Evolutionary conservation across 805 yeast genomes (phyloP).

Genomic region (Metschnikowia picachoensis): DNA sequence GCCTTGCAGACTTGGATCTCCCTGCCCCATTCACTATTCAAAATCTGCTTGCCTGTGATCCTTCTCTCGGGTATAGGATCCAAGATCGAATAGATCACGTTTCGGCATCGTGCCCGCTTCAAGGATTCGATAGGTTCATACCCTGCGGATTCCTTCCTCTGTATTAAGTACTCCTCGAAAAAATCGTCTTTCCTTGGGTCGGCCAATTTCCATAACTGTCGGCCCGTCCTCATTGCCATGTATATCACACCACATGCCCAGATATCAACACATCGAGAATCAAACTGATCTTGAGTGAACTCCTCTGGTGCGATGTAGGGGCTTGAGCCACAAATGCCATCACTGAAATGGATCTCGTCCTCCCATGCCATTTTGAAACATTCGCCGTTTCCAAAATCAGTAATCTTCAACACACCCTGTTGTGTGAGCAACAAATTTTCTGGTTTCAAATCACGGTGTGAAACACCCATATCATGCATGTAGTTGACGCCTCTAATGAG

Average conservation of each 20-base stretch:
- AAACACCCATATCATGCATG: constrained; percentile 88
- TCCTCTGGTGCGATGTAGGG: constrained; percentile 94
- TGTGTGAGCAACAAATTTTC: constrained; percentile 76
- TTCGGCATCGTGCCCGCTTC: constrained; percentile 84
- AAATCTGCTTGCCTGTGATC: constrained; percentile 80
- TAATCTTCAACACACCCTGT: constrained; percentile 70
- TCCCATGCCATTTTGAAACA: constrained; percentile 88
- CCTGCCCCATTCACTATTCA: constrained; percentile 95
- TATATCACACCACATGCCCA: constrained; percentile 94
- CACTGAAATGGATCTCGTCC: constrained; percentile 59
- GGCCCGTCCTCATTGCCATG: constrained; percentile 92
- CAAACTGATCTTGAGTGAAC: constrained; percentile 60
- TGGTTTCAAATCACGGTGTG: constrained; percentile 87
- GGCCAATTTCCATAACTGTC: constrained; percentile 89
- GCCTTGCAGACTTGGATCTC: constrained; percentile 78
- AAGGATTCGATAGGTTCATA: constrained; percentile 87
- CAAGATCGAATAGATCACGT: constrained; percentile 86
- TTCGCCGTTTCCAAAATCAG: constrained; percentile 86
- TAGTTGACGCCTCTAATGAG: constrained; percentile 77
- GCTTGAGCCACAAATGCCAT: constrained; percentile 79
- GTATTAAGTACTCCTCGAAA: constrained; percentile 66
- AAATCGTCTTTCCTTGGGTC: constrained; percentile 72
- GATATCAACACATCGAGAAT: constrained; percentile 77
- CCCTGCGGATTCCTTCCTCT: constrained; percentile 78
- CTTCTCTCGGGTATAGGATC: constrained; percentile 89